These are phyloP conservation scores for Monosporascus sp. DNA, from an alignment of 2,329 filamentous ascomycete species.

Conservation along the genomic window DNA sequence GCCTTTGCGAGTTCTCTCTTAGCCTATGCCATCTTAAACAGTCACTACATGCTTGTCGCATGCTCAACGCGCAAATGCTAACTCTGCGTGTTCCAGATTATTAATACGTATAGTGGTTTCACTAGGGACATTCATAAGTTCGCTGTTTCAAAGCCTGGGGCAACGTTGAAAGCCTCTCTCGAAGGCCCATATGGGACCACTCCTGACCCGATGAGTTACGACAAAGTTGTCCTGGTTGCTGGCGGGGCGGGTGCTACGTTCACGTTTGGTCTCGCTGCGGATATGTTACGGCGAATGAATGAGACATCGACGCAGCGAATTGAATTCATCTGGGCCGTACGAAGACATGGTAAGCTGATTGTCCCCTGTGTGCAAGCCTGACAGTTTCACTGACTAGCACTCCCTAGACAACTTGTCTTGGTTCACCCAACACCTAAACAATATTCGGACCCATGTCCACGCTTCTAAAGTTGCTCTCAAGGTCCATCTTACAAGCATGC, in stretches of 20 bases:
- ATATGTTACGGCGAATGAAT: conserved; percentile 38
- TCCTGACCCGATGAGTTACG: conserved; percentile 45
- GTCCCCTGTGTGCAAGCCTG: background rate
- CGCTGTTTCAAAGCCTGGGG: conserved; percentile 44
- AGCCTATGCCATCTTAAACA: background rate
- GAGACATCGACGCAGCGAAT: conserved; percentile 32
- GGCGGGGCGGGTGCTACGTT: conserved; percentile 59
- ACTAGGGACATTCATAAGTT: conserved; percentile 49
- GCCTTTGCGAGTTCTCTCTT: background rate
- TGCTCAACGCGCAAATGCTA: background rate
- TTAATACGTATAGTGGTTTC: conserved; percentile 54
- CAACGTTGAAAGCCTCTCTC: conserved; percentile 43
- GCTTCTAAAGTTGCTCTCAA: conserved; percentile 32
- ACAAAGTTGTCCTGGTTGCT: conserved; percentile 53
- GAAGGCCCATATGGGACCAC: conserved; percentile 56
- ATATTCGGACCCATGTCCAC: conserved; percentile 31
- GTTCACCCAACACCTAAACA: conserved; percentile 34
- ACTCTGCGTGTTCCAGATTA: conserved; percentile 23
- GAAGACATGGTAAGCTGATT: conserved; percentile 34
- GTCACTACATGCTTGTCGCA: background rate
- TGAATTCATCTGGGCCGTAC: conserved; percentile 45
- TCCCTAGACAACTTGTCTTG: conserved; percentile 28
- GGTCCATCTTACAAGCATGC: conserved; percentile 30
- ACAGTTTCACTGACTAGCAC: conserved; percentile 2
- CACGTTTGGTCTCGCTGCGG: conserved; percentile 42